phyloP scores from a whole-genome alignment of 331 rosid genomes.

The Rosa hybrid region DNA sequence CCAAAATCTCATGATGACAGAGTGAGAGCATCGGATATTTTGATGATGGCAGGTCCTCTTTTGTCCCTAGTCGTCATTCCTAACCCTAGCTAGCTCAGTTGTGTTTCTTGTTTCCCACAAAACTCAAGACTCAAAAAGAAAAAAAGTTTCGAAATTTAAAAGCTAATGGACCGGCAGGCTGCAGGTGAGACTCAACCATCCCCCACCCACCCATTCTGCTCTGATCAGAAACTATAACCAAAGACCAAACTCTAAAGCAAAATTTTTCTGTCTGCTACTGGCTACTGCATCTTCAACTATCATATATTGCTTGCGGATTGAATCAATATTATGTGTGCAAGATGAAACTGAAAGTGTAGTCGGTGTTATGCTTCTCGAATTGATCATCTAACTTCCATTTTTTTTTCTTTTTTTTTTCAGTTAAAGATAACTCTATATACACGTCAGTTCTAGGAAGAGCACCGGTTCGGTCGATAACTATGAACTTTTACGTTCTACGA shows the following conservation, averaged over 20 bases:
- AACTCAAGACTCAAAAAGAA: neutral
- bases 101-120: constrained; percentile 15
- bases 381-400: neutral
- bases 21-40: constrained; percentile 59
- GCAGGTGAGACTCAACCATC: constrained; percentile 30
- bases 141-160: neutral
- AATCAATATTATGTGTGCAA: neutral
- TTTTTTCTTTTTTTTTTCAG: neutral
- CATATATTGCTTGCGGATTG: neutral
- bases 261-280: neutral
- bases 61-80: constrained; percentile 26
- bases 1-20: constrained; percentile 64
- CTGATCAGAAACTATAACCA: neutral
- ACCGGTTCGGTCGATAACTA: too few species aligned
- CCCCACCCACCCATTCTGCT: constrained; percentile 26
- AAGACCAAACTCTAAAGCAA: neutral
- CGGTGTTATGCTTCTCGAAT: neutral
- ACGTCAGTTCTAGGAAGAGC: too few species aligned
- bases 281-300: neutral
- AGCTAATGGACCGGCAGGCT: neutral
- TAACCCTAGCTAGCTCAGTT: neutral
- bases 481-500: too few species aligned
- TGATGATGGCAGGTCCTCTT: constrained; percentile 41
- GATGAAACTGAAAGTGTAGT: neutral
- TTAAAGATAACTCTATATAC: too few species aligned